Percentiles rank a stretch among this genome's conserved stretches.
Evolutionary conservation across 148 eudicot species (phyloP).

Genomic region (Selenicereus undatus): DNA sequence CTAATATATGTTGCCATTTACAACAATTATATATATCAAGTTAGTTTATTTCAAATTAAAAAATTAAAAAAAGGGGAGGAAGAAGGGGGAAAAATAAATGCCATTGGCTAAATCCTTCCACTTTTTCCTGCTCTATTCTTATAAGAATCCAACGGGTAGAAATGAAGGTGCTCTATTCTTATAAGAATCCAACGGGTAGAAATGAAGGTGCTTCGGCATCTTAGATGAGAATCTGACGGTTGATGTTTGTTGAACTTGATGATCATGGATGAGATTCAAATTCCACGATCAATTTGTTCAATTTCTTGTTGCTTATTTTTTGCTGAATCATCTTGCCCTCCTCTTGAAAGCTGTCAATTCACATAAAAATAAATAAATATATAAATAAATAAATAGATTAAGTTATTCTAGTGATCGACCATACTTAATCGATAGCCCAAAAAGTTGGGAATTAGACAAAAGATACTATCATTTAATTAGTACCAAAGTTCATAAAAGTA

Average conservation of each 20-base stretch:
- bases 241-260: not conserved
- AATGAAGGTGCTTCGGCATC: not conserved
- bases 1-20: not conserved
- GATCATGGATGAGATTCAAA: constrained; percentile 31
- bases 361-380: not conserved
- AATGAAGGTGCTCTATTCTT: no score
- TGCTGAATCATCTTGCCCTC: constrained; percentile 42
- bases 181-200: no score
- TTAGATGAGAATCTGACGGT: not conserved
- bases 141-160: no score
- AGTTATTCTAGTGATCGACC: not conserved
- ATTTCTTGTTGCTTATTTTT: constrained; percentile 56
- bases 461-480: not conserved
- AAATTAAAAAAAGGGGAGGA: not conserved
- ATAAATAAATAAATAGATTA: not conserved
- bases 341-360: constrained; percentile 35
- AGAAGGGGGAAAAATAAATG: not conserved
- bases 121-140: no score
- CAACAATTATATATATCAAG: not conserved
- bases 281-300: constrained; percentile 47
- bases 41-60: not conserved
- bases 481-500: not conserved
- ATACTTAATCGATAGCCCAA: not conserved
- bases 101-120: no score
- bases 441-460: not conserved